phyloP scores from a whole-genome alignment of 106 monocot genomes.

The Amphibolis antarctica region DNA sequence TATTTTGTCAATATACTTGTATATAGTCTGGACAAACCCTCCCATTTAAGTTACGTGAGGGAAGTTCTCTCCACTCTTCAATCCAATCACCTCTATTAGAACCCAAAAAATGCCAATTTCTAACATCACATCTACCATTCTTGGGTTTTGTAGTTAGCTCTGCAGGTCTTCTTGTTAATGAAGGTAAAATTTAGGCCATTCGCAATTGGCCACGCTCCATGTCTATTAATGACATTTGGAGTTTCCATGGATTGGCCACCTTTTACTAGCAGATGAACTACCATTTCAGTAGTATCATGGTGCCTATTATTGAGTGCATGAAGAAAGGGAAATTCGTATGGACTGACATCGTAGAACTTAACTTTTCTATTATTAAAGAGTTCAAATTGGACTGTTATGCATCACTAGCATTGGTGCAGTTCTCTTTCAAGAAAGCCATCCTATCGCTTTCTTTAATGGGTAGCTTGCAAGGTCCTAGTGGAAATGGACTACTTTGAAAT shows the following conservation, averaged over 20 bases:
- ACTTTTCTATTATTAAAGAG: neutral
- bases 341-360: neutral
- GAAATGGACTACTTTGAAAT: neutral
- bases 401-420: neutral
- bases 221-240: neutral
- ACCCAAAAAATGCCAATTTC: conserved; percentile 1
- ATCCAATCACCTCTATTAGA: neutral
- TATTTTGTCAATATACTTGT: conserved; percentile 12
- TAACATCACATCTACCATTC: neutral
- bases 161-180: neutral
- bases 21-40: neutral
- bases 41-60: neutral
- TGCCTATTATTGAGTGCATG: conserved; percentile 6
- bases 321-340: neutral
- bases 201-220: neutral
- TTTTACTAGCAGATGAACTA: conserved; percentile 9
- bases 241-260: conserved; percentile 9
- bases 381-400: neutral
- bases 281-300: conserved; percentile 6
- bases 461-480: neutral
- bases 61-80: neutral
- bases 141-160: conserved; percentile 1
- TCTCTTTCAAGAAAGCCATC: neutral
- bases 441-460: neutral
- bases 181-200: conserved; percentile 5